Conservation (phyloP, 495 filamentous ascomycete genomes). For the Xylaria sp. region DNA sequence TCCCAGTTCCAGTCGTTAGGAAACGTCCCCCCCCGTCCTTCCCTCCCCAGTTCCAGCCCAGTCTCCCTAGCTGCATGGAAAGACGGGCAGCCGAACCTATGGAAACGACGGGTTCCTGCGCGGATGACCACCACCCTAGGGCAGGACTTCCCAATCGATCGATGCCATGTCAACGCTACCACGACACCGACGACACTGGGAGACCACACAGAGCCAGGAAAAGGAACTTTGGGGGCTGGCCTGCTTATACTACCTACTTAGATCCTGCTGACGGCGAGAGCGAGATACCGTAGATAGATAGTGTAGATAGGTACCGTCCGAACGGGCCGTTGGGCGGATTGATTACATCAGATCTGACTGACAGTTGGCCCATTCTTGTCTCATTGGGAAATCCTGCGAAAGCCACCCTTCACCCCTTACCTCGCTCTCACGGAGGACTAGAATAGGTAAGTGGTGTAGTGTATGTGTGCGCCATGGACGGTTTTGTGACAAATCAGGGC, state of each 20-base stretch:
- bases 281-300: too few relatives aligned
- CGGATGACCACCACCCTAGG: slow-evolving; percentile 42
- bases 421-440: not conserved
- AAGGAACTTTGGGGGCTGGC: slow-evolving; percentile 22
- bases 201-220: slow-evolving; percentile 19
- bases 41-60: too few relatives aligned
- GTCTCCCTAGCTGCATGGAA: slow-evolving; percentile 16
- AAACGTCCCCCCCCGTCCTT: not conserved
- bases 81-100: slow-evolving; percentile 39
- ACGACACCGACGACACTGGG: slow-evolving; percentile 30
- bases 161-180: slow-evolving; percentile 41
- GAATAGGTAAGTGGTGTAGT: too few relatives aligned
- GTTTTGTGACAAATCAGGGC: slow-evolving; percentile 6
- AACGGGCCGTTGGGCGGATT: slow-evolving; percentile 40
- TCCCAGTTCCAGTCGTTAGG: slow-evolving; percentile 22
- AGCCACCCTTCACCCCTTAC: not conserved
- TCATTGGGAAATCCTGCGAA: slow-evolving; percentile 15
- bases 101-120: slow-evolving; percentile 45
- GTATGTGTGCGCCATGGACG: too few relatives aligned
- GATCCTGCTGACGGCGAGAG: slow-evolving; percentile 20
- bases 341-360: slow-evolving; percentile 40
- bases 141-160: slow-evolving; percentile 31
- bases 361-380: slow-evolving; percentile 20
- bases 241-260: too few relatives aligned
- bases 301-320: slow-evolving; percentile 34